Evolutionary conservation across 176 grass and related monocot genomes (phyloP), one percentile per base, ranked within the genome.

Genomic region (Tillandsia leiboldiana): DNA sequence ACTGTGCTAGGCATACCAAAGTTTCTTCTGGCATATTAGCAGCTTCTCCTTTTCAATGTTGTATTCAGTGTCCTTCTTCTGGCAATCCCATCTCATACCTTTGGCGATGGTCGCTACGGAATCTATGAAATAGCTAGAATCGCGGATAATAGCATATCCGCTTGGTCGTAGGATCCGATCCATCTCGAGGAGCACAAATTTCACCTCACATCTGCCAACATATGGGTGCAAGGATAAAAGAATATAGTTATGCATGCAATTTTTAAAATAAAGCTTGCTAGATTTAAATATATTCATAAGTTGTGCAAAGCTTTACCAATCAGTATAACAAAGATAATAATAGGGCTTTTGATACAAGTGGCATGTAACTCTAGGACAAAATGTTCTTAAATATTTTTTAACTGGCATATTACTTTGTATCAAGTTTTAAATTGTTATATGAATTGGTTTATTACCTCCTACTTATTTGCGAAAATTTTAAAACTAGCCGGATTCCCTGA

Each of bases 171-270:
- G 89, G 77, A 96, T 87, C 0, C 88, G 84, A 77, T 96, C 92
- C 92, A 96, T 96, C 76, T 96, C 92, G 73, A 96, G 83, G 14
- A 96, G 88, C 13, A 96, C 88, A 72, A 77, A 78, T 68, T 96
- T 96, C 76, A 81, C 89, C 27, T 92, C 88, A 18, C 92, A 96
- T 67, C 92, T 96, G 79, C 68, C 68, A 69, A 47, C 68, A 18
- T 71, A 12, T 51, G 0, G 20, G 73, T 54, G 48, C 51, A 8
- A 42, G 28, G 52, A 56, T 22, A 12, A 22, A 29, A 70, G 12
- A 14, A 12, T 12, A 27, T 6, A 1, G 8, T 20, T 50, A 1
- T 15, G 6, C 4, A 0, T 4, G 10, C 28, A 33, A n/a, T n/a
- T 62, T 66, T 48, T 47, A 42, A 53, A 66, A 24, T 33, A 42